These are phyloP conservation scores for Strobilomyces dryophilus DNA, from an alignment of 768 basidiomycete genomes.

Conservation along the genomic window DNA sequence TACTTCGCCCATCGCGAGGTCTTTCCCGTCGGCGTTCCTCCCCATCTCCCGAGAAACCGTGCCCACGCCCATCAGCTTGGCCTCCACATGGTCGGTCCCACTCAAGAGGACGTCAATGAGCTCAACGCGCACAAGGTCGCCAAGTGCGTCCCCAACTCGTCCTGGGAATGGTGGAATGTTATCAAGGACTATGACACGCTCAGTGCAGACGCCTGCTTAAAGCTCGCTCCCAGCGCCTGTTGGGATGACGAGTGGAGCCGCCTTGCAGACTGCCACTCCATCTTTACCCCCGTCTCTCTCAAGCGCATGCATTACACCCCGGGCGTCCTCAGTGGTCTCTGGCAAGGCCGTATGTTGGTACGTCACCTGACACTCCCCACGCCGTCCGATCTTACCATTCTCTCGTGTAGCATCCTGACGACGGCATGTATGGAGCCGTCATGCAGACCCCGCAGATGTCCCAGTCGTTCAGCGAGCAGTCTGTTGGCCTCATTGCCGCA, in stretches of 20 bases:
- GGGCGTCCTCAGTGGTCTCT: slow-evolving; percentile 52
- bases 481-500: slow-evolving; percentile 36
- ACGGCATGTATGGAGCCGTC: slow-evolving; percentile 12
- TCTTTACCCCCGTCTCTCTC: slow-evolving; percentile 27
- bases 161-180: slow-evolving; percentile 23
- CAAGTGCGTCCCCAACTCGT: slow-evolving; percentile 19
- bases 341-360: slow-evolving; percentile 63
- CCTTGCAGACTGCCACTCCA: slow-evolving; percentile 42
- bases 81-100: slow-evolving; percentile 36
- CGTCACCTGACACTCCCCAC: slow-evolving; percentile 20
- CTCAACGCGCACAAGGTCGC: slow-evolving; percentile 44
- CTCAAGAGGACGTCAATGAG: slow-evolving; percentile 57
- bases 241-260: slow-evolving; percentile 63
- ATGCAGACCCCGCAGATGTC: slow-evolving; percentile 24
- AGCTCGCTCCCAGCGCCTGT: slow-evolving; percentile 34
- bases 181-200: slow-evolving; percentile 18
- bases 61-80: slow-evolving; percentile 26
- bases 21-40: slow-evolving; percentile 40
- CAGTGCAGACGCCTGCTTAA: slow-evolving; percentile 20
- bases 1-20: slow-evolving; percentile 59
- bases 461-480: slow-evolving; percentile 31
- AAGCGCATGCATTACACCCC: slow-evolving; percentile 40
- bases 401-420: slow-evolving; percentile 19
- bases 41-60: slow-evolving; percentile 15
- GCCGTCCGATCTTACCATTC: background rate